A percentile compares a stretch with the other conserved stretches of the same genome.
These are phyloP conservation scores for Orbilia oligospora DNA, from an alignment of 2,329 filamentous ascomycete species.

Conservation along the genomic window DNA sequence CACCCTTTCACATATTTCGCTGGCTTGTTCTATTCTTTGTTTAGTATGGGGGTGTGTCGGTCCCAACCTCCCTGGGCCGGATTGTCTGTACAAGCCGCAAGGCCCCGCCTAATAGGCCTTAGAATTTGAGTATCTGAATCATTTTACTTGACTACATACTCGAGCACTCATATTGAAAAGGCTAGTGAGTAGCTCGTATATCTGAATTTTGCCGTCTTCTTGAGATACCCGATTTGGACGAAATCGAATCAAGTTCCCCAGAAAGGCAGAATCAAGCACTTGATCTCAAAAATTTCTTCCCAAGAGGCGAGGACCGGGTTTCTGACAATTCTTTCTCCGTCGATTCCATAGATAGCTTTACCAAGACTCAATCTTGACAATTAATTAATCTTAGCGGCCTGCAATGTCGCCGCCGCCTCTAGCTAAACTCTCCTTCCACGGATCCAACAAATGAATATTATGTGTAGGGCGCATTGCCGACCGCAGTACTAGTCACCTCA, in stretches of 20 bases:
- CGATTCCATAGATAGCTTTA: constrained; percentile 27
- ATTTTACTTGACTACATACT: neutral
- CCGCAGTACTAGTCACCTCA: constrained; percentile 16
- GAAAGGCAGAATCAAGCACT: constrained; percentile 55
- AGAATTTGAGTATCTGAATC: constrained; percentile 60
- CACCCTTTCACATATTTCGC: constrained; percentile 21
- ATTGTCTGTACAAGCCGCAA: constrained; percentile 21
- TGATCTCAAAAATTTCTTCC: constrained; percentile 27
- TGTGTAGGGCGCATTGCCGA: constrained; percentile 9
- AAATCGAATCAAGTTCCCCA: constrained; percentile 35
- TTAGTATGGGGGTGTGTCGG: constrained; percentile 1
- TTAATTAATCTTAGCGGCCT: constrained; percentile 8
- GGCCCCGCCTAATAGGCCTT: constrained; percentile 32
- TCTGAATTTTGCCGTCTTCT: constrained; percentile 48
- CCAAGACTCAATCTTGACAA: constrained; percentile 10
- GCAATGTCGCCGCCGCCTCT: constrained; percentile 9
- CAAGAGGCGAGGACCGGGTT: constrained; percentile 31
- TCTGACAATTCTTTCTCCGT: constrained; percentile 17
- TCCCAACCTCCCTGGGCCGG: constrained; percentile 7
- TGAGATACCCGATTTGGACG: constrained; percentile 59
- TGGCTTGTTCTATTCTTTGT: constrained; percentile 27
- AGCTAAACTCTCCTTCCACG: constrained; percentile 23
- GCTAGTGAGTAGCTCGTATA: constrained; percentile 34
- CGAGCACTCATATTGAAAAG: neutral
- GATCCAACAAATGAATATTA: constrained; percentile 23